phyloP scores from a whole-genome alignment of 2,329 filamentous ascomycete species.

The Botrytis elliptica region DNA sequence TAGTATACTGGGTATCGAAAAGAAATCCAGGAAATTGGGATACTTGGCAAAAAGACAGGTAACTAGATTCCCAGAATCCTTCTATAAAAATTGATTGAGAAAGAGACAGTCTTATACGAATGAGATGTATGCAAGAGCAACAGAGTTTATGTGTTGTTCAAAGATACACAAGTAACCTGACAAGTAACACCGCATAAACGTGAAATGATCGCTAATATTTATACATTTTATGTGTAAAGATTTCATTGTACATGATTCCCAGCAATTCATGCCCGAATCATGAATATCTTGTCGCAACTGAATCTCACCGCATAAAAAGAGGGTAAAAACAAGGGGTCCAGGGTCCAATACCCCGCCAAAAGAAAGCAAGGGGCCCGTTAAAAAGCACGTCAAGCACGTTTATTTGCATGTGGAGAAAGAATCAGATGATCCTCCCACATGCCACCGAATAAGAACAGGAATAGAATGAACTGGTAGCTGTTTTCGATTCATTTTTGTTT shows the following conservation, averaged over 20 bases:
- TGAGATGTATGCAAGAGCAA: background rate
- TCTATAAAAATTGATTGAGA: background rate
- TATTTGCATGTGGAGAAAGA: background rate
- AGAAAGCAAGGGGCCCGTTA: background rate
- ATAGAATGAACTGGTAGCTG: background rate
- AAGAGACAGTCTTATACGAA: background rate
- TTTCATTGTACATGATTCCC: background rate
- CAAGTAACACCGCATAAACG: background rate
- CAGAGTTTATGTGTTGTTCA: constrained; percentile 5
- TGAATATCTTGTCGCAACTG: constrained; percentile 1
- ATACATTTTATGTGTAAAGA: constrained; percentile 4
- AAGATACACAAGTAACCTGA: background rate
- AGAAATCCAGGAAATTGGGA: background rate
- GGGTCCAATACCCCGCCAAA: background rate
- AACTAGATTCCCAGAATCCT: background rate
- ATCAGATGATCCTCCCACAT: background rate
- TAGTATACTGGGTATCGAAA: background rate
- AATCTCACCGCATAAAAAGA: background rate
- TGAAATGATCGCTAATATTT: background rate
- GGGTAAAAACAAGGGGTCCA: background rate
- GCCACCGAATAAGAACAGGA: background rate
- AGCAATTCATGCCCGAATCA: background rate
- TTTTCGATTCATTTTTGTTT: background rate
- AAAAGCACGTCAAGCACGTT: constrained; percentile 6
- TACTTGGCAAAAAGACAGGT: background rate